Evolutionary conservation across 768 basidiomycete genomes (phyloP).

Genomic region (Podaxis sp.): DNA sequence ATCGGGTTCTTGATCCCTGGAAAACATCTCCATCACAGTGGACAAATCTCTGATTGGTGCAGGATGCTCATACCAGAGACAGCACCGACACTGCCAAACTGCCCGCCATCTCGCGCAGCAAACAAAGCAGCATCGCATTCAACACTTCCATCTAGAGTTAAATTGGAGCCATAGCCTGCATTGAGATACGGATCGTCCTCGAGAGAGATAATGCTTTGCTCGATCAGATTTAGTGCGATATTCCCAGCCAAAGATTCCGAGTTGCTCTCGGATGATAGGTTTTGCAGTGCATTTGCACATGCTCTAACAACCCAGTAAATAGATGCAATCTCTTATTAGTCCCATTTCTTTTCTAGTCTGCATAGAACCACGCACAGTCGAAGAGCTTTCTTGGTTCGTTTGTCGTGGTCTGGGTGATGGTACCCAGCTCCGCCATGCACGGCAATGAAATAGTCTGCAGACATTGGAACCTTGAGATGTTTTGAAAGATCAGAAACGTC

Average conservation of each 20-base stretch:
- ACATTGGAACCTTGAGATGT: conserved; percentile 15
- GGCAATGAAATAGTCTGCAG: conserved; percentile 41
- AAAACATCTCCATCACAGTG: background rate
- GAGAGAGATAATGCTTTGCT: conserved; percentile 52
- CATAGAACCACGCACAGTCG: conserved; percentile 41
- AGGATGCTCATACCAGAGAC: conserved; percentile 49
- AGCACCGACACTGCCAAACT: conserved; percentile 75
- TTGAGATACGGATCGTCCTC: conserved; percentile 72
- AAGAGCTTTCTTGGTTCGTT: conserved; percentile 54
- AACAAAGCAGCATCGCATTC: conserved; percentile 85
- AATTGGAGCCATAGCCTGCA: conserved; percentile 81
- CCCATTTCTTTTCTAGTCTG: too few relatives aligned
- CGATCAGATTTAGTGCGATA: conserved; percentile 45
- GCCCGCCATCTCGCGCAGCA: conserved; percentile 31
- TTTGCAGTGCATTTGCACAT: conserved; percentile 39
- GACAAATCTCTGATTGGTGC: background rate
- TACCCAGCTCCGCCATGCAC: conserved; percentile 81
- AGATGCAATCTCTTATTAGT: too few relatives aligned
- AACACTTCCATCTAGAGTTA: conserved; percentile 70
- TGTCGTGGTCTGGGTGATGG: conserved; percentile 50
- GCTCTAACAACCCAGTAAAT: conserved; percentile 38
- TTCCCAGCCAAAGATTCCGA: background rate
- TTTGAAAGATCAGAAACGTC: background rate
- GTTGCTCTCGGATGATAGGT: background rate
- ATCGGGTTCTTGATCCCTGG: conserved; percentile 75